A percentile compares a stretch with the other conserved stretches of the same genome.
Conservation (phyloP, 345 rosid species). For the Eucalyptus brandiana region DNA sequence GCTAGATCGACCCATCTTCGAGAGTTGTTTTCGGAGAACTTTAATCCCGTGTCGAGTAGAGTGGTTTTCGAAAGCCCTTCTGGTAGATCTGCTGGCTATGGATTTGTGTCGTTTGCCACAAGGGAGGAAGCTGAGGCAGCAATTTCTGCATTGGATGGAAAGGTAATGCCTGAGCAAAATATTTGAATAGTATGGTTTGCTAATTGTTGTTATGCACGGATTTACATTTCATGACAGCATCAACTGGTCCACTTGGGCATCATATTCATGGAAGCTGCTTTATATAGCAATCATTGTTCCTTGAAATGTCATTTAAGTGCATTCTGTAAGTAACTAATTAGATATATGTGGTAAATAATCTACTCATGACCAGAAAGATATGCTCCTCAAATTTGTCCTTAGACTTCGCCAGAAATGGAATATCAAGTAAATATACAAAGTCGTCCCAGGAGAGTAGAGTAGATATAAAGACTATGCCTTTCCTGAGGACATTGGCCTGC, state of each 20-base stretch:
- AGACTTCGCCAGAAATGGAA: not conserved
- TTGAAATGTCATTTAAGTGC: not conserved
- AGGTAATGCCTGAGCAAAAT: constrained; percentile 32
- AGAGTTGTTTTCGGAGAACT: constrained; percentile 53
- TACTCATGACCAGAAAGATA: not conserved
- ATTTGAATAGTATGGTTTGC: not conserved
- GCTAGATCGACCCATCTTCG: constrained; percentile 65
- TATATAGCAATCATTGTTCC: not conserved
- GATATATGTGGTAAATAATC: not conserved
- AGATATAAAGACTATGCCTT: not conserved
- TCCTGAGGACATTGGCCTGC: not conserved
- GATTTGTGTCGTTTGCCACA: constrained; percentile 82
- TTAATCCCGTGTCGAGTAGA: constrained; percentile 48
- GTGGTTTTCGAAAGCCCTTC: constrained; percentile 53
- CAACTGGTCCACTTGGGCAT: not conserved
- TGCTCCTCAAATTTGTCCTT: not conserved
- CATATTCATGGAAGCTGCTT: not conserved
- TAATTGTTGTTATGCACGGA: not conserved
- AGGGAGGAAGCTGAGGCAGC: constrained; percentile 84
- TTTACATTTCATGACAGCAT: not conserved
- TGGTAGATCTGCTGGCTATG: constrained; percentile 76
- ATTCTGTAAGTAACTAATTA: not conserved
- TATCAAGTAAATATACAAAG: not conserved
- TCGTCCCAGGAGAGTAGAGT: not conserved
- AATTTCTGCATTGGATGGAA: constrained; percentile 51